A percentile compares a stretch with the other conserved stretches of the same genome.
Evolutionary conservation across 768 basidiomycete genomes (phyloP).

Genomic region (Tylopilus balloui): DNA sequence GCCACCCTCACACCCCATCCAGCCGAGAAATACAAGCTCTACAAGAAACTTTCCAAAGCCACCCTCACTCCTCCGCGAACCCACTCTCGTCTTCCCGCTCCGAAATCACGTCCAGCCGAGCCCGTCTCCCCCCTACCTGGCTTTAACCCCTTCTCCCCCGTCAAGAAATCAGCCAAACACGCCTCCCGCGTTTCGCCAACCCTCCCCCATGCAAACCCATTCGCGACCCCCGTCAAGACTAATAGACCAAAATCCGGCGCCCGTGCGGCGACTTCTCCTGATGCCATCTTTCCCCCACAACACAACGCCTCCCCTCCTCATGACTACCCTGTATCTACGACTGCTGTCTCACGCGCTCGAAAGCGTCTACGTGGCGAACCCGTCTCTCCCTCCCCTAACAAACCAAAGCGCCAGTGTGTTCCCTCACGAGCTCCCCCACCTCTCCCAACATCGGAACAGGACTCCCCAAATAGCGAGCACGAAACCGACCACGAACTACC

Average conservation of each 20-base stretch:
- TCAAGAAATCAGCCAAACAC: conserved; percentile 42
- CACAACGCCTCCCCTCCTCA: conserved; percentile 14
- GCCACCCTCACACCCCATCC: conserved; percentile 3
- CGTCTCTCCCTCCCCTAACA: conserved; percentile 78
- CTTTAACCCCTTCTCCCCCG: conserved; percentile 78
- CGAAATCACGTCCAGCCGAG: conserved; percentile 49
- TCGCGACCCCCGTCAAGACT: conserved; percentile 42
- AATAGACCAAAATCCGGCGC: conserved; percentile 27
- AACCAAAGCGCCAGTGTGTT: conserved; percentile 66
- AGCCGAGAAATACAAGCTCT: conserved; percentile 79
- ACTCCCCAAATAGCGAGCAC: conserved; percentile 33
- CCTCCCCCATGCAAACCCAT: conserved; percentile 36
- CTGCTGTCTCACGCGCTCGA: conserved; percentile 62
- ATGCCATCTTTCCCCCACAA: conserved; percentile 29
- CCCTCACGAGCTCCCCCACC: conserved; percentile 38
- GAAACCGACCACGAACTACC: conserved; percentile 33
- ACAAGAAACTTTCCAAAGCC: conserved; percentile 68
- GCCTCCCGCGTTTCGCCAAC: not conserved
- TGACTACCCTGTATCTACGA: conserved; percentile 25
- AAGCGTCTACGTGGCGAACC: conserved; percentile 81
- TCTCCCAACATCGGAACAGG: conserved; percentile 31
- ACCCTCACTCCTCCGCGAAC: conserved; percentile 34
- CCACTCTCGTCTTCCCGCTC: conserved; percentile 32
- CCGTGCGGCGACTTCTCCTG: conserved; percentile 32
- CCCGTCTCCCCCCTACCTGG: conserved; percentile 48